phyloP scores from a whole-genome alignment of 768 basidiomycete genomes.

The Agrocybe praecox region DNA sequence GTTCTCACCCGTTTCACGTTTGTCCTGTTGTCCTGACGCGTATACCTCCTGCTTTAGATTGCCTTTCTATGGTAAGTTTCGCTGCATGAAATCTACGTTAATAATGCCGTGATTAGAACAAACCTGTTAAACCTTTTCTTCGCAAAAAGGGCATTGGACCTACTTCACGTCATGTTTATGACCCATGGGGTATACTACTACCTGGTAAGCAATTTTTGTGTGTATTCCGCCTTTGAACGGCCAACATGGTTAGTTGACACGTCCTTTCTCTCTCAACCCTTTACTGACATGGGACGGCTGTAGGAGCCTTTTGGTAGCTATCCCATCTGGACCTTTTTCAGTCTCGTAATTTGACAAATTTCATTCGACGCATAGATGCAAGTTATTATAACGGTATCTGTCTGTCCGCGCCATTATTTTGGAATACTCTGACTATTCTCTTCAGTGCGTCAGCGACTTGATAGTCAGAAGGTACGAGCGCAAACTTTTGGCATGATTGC shows the following conservation, averaged over 20 bases:
- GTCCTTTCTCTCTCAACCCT: too few species aligned
- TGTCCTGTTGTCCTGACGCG: neutral
- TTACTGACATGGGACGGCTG: too few species aligned
- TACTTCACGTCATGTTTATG: conserved; percentile 21
- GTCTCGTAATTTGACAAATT: too few species aligned
- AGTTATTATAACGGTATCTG: conserved; percentile 24
- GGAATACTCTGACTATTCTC: neutral
- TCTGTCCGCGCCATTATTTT: neutral
- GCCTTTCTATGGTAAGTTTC: conserved; percentile 19
- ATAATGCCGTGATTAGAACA: neutral
- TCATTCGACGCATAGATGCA: conserved; percentile 8
- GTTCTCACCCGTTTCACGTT: neutral
- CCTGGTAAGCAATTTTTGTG: conserved; percentile 15
- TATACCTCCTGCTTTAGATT: conserved; percentile 11
- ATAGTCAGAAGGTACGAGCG: conserved; percentile 21
- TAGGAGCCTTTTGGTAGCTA: conserved; percentile 21
- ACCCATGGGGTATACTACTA: conserved; percentile 24
- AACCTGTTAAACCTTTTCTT: neutral
- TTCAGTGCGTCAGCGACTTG: conserved; percentile 22
- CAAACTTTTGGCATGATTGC: too few species aligned
- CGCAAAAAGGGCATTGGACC: conserved; percentile 18
- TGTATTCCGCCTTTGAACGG: conserved; percentile 12
- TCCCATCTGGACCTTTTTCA: neutral
- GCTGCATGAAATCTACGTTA: neutral
- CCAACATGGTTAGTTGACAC: conserved; percentile 17